A percentile compares a stretch with the other conserved stretches of the same genome.
These are phyloP conservation scores for Aspergillus nanangensis DNA, from an alignment of 495 filamentous ascomycete genomes.

Conservation along the genomic window DNA sequence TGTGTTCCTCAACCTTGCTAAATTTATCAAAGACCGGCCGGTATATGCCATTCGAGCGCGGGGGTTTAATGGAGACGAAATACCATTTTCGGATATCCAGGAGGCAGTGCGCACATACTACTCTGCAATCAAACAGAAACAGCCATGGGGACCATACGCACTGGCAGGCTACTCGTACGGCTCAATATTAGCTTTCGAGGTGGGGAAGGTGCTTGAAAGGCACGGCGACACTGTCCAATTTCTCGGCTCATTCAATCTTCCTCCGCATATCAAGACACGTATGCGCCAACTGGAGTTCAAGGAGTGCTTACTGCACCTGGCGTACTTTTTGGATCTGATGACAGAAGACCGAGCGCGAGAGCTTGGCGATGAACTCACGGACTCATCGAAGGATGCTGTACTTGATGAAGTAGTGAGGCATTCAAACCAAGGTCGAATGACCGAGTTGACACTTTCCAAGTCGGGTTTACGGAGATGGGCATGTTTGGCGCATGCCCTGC, in stretches of 20 bases:
- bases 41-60: slow-evolving; percentile 51
- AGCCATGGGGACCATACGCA: slow-evolving; percentile 53
- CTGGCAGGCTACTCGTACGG: slow-evolving; percentile 55
- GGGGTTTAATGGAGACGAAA: slow-evolving; percentile 43
- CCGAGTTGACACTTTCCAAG: background rate
- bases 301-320: slow-evolving; percentile 40
- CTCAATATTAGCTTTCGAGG: slow-evolving; percentile 50
- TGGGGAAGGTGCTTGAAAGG: slow-evolving; percentile 41
- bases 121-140: slow-evolving; percentile 33
- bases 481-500: slow-evolving; percentile 34
- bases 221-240: slow-evolving; percentile 25
- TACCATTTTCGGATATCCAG: slow-evolving; percentile 26
- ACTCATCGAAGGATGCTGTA: slow-evolving; percentile 1
- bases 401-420: no score
- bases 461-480: slow-evolving; percentile 23
- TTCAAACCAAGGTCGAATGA: background rate
- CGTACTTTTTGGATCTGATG: slow-evolving; percentile 46
- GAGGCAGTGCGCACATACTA: slow-evolving; percentile 39
- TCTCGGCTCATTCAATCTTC: slow-evolving; percentile 30
- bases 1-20: slow-evolving; percentile 48
- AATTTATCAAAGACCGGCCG: slow-evolving; percentile 43
- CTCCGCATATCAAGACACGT: slow-evolving; percentile 50
- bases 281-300: slow-evolving; percentile 48
- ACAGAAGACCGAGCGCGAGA: slow-evolving; percentile 21
- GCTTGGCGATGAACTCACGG: background rate